Evolutionary conservation across 768 basidiomycete genomes (phyloP), one percentile per base, ranked within the genome.

Genomic region (Dioszegia crocea): DNA sequence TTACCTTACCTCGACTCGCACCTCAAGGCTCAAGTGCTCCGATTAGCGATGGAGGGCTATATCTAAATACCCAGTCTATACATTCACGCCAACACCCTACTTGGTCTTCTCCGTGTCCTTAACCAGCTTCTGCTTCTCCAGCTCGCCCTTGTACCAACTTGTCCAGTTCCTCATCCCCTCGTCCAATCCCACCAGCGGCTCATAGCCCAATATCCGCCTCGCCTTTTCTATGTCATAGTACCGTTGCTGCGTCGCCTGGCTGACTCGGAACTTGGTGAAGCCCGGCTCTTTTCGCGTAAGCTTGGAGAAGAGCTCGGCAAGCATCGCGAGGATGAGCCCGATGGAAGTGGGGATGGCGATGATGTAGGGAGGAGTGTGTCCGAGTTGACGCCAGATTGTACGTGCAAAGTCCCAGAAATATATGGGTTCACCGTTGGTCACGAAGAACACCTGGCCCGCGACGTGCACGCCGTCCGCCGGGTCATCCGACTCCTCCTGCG

Each of bases 321-420:
- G 79, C 12, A 81, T 82, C 4, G 88, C 94, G 46, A 89, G 80
- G 23, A 83, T 75, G 67, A 92, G 76, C 14, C 89, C 92, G 59
- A 93, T 68, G 2, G 79, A 21, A 61, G 81, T 83, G 1, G 88
- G 83, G 58, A 96, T 78, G 50, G 81, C 74, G 66, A 83, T 72
- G 59, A 66, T 82, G 63, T 80, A 73, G 30, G 67, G 80, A 5
- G 83, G 84, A 16, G 84, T 81, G 70, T 85, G 85, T 49, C 82
- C 79, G 49, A 79, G 52, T 33, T 73, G 64, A 71, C 67, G 59
- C 91, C 90, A 98, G n/a, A 96, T 78, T 2, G 83, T 77, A 5
- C 90, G 83, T 29, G 86, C 82, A 70, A 94, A 86, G 78, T 96
- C 92, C 94, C 94, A 99, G 80, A 97, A 97, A 77, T 90, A 89